A percentile compares a stretch with the other conserved stretches of the same genome.
Conservation (phyloP, 345 rosid species). For the Eucalyptus cloeziana region DNA sequence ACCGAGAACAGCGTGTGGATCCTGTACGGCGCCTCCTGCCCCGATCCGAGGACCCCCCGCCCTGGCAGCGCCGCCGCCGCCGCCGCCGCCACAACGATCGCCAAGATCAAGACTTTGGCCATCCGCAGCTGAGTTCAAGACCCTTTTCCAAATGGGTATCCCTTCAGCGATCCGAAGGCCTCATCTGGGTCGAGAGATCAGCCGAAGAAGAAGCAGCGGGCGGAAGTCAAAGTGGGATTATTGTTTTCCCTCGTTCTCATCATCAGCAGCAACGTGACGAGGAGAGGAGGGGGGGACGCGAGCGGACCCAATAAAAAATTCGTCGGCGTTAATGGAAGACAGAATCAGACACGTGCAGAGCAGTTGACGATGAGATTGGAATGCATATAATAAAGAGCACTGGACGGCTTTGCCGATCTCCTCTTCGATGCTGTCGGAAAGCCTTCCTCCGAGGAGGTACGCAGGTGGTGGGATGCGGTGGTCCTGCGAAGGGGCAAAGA, state of each 20-base stretch:
- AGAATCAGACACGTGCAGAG: not conserved
- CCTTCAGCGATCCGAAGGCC: not conserved
- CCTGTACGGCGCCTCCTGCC: conserved; percentile 50
- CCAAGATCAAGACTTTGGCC: conserved; percentile 16
- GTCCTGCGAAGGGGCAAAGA: not conserved
- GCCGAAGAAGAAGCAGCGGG: not conserved
- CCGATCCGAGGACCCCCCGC: not conserved
- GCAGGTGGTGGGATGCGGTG: not conserved
- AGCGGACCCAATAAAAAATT: not conserved
- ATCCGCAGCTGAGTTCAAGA: conserved; percentile 15
- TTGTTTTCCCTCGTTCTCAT: not conserved
- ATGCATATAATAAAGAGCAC: not conserved
- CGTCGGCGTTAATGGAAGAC: not conserved
- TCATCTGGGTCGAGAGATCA: not conserved
- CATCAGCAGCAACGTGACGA: not conserved
- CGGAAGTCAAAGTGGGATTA: not conserved
- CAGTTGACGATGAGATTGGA: not conserved
- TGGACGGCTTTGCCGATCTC: not conserved
- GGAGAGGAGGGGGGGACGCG: not conserved
- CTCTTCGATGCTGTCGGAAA: not conserved
- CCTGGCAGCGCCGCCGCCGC: conserved; percentile 2
- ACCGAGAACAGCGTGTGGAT: conserved; percentile 95
- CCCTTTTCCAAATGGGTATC: conserved; percentile 1
- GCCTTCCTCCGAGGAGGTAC: not conserved
- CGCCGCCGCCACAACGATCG: not conserved